These are phyloP conservation scores for Schoenoplectus tabernaemontani DNA, from an alignment of 202 grass and related monocot species.

Conservation along the genomic window DNA sequence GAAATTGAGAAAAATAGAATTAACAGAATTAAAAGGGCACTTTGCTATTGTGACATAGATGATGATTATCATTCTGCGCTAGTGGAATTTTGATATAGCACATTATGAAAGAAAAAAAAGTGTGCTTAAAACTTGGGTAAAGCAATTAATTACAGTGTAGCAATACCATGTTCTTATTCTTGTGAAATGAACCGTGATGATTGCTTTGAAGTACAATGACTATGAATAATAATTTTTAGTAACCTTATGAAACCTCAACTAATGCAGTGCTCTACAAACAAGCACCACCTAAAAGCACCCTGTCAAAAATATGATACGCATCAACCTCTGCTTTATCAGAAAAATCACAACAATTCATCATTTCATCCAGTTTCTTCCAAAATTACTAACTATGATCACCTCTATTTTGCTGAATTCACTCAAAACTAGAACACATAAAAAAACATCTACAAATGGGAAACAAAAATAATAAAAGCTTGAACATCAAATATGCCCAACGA, in stretches of 20 bases:
- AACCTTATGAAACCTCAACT: not conserved
- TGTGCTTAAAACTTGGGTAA: not conserved
- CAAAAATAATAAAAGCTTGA: not conserved
- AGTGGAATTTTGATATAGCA: not conserved
- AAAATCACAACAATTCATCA: no score
- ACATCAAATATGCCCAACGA: not conserved
- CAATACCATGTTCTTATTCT: not conserved
- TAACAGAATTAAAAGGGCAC: not conserved
- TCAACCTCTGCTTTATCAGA: no score
- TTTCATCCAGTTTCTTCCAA: no score
- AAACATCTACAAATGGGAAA: not conserved
- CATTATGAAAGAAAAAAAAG: not conserved
- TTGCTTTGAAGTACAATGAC: not conserved
- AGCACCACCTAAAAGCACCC: not conserved
- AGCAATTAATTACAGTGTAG: not conserved
- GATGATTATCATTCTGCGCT: not conserved
- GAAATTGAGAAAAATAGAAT: slow-evolving; percentile 23
- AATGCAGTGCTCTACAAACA: not conserved
- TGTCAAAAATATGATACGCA: not conserved
- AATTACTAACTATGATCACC: no score
- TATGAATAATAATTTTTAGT: not conserved
- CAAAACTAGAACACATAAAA: not conserved
- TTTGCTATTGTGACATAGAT: slow-evolving; percentile 5
- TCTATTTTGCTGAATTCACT: not conserved
- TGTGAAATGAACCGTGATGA: not conserved